A percentile compares a stretch with the other conserved stretches of the same genome.
phyloP scores from a whole-genome alignment of 768 basidiomycete species.

The Naganishia onofrii region DNA sequence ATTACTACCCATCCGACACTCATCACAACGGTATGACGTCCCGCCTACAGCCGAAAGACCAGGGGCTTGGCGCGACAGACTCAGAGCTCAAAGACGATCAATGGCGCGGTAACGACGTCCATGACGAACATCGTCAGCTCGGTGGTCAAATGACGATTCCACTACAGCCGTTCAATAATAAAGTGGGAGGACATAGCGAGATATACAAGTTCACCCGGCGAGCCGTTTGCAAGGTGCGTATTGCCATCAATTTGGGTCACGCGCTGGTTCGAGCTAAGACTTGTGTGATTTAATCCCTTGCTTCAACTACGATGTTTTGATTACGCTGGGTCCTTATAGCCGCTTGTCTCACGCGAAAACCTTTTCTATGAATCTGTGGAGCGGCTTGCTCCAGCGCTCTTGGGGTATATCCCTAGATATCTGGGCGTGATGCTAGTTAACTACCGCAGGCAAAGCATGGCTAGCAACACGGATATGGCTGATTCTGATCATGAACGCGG shows the following conservation, averaged over 20 bases:
- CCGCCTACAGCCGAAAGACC: background rate
- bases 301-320: constrained; percentile 26
- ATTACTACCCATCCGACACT: background rate
- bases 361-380: constrained; percentile 97
- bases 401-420: constrained; percentile 95
- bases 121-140: constrained; percentile 6
- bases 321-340: constrained; percentile 57
- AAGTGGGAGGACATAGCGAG: constrained; percentile 94
- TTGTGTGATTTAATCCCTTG: constrained; percentile 5
- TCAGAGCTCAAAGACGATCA: background rate
- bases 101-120: background rate
- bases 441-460: constrained; percentile 65
- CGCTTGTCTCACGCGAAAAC: constrained; percentile 93
- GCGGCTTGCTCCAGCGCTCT: constrained; percentile 81
- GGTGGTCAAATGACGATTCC: constrained; percentile 63
- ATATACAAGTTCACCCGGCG: constrained; percentile 97
- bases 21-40: background rate
- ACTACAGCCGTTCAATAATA: constrained; percentile 89
- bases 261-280: background rate
- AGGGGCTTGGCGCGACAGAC: background rate
- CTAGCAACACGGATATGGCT: constrained; percentile 1
- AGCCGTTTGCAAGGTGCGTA: constrained; percentile 92
- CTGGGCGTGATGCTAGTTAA: constrained; percentile 98
- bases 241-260: background rate
- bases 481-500: constrained; percentile 9